These are phyloP conservation scores for Stachybotrys chlorohalonatus DNA, from an alignment of 2,329 filamentous ascomycete species.

Conservation along the genomic window DNA sequence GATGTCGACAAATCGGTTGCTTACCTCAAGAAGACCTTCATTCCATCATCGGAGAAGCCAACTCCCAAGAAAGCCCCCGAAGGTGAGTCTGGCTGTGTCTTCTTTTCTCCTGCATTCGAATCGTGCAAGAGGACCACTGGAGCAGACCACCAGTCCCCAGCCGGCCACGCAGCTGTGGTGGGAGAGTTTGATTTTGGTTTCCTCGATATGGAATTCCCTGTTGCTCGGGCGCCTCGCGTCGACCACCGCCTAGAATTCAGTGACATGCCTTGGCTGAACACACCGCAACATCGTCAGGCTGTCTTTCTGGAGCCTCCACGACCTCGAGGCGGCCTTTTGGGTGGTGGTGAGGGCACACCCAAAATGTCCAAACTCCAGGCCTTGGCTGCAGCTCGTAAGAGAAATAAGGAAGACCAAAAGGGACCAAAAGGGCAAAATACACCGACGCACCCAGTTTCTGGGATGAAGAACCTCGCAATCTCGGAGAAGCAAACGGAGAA, in stretches of 20 bases:
- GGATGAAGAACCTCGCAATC: constrained; percentile 21
- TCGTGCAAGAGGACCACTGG: constrained; percentile 17
- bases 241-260: constrained; percentile 56
- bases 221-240: constrained; percentile 8
- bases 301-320: constrained; percentile 49
- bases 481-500: constrained; percentile 20
- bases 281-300: constrained; percentile 57
- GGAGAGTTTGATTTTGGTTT: constrained; percentile 1
- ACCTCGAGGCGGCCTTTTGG: constrained; percentile 62
- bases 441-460: constrained; percentile 14
- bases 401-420: constrained; percentile 61
- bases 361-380: constrained; percentile 89
- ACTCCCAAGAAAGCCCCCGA: constrained; percentile 31
- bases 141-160: constrained; percentile 18
- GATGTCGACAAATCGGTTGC: constrained; percentile 78
- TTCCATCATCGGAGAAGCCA: constrained; percentile 35
- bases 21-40: constrained; percentile 63
- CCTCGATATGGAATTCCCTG: constrained; percentile 4
- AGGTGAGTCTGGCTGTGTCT: constrained; percentile 29
- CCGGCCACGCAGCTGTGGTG: constrained; percentile 1
- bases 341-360: constrained; percentile 56
- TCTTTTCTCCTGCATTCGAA: constrained; percentile 17
- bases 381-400: constrained; percentile 76
- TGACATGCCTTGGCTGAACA: constrained; percentile 77
- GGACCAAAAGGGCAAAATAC: constrained; percentile 30